Evolutionary conservation across 169 alveolate genomes (phyloP), one percentile per base, ranked within the genome.

Genomic region (Plasmodium berghei): DNA sequence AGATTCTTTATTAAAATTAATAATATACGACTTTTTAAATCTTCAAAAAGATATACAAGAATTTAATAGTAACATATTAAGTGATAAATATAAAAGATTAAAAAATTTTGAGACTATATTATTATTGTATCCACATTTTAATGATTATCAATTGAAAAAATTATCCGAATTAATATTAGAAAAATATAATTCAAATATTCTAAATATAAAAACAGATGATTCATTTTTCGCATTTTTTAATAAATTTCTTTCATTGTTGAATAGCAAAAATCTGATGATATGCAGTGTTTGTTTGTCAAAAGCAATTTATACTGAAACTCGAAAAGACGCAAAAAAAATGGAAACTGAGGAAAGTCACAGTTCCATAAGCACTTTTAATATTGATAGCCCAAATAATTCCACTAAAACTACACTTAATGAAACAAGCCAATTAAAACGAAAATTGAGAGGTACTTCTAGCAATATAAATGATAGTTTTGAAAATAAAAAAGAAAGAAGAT

Each of bases 231-330:
- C 72, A 9, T 83, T 69, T 52, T 67, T 83, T 49, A 45, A 18
- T 48, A 71, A 83, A 34, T 83, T 61, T 56, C 55, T 83, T 3
- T 83, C 90, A 2, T 26, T 83, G 16, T 9, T 83, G 49, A 83
- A 83, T 66, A 83, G 69, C 45, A 83, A 83, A 55, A 58, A 83
- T 83, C 22, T 83, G 20, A 83, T 67, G 83, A 22, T 83, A 14
- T 83, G 90, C 52, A 83, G 90, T 48, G 90, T 83, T 18, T 83
- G 90, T 54, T 83, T 83, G 28, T 83, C 90, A n/a, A 83, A 28
- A 46, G 74, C 90, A 5, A 83, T 16, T 54, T 83, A 83, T 48
- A 6, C 46, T 55, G 85, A 59, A 9, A 54, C 8, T 28, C 55
- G 46, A 5, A 83, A 61, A 72, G 85, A 83, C 18, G 83, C 66